Base-by-base conservation (phyloP, 306 rosid genomes). In the Vigna unguiculata region DNA sequence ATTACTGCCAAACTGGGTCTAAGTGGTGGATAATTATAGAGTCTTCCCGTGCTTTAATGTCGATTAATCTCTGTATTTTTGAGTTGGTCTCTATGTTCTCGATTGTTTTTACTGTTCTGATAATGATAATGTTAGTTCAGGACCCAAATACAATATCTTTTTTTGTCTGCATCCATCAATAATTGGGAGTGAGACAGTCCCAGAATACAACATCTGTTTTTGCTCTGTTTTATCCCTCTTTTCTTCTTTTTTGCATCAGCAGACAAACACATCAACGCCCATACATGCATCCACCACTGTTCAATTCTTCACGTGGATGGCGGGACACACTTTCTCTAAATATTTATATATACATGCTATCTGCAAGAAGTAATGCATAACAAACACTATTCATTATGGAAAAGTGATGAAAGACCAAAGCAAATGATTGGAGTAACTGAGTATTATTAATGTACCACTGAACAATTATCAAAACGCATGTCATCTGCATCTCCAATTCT, bases 341-440 rank as follows among this genome's bases (percentile, higher is more conserved):
- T 75, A 70, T 61, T 52, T 60, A 40, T 9, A 40, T 8, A 38
- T 40, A 40, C 2, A 40, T 9, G 2, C 43, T 36, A 7, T 73
- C 15, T 69, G 17, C 14, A 57, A 53, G 60, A 32, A 32, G 36
- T 22, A 61, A 16, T 24, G 16, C 14, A 7, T 30, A 16, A 43
- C 51, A 22, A 59, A 78, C 40, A 41, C 46, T 21, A 6, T 36
- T 61, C 38, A 38, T 69, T 1, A 61, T n/a, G 48, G 36, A 69
- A 53, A 77, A 60, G 57, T 40, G 15, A 74, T 47, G 28, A 54
- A 54, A 73, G 68, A 48, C 63, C 69, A 82, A 66, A 57, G 54
- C 38, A 78, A 70, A 80, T 64, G 71, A 69, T 80, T 80, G 82
- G 49, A 38, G 72, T 47, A 51, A 48, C 79, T 71, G 76, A 30